A percentile compares a stretch with the other conserved stretches of the same genome.
phyloP scores from a whole-genome alignment of 306 rosid genomes.

The Cyclanthera cordifolia region DNA sequence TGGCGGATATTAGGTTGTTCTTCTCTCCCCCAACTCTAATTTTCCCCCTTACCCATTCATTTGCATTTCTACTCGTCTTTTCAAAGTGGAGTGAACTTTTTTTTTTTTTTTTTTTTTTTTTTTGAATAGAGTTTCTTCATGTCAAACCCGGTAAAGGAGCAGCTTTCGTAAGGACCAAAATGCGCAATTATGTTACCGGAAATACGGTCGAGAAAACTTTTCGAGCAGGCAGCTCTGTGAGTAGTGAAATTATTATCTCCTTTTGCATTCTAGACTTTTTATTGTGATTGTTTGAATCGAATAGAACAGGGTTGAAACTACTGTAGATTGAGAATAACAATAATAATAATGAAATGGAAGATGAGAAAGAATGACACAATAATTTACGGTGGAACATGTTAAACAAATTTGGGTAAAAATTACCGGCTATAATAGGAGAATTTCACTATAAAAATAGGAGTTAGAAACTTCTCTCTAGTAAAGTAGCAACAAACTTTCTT shows the following conservation, averaged over 20 bases:
- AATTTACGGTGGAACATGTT: too few species aligned
- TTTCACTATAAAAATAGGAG: too few species aligned
- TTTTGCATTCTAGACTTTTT: neutral
- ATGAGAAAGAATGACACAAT: too few species aligned
- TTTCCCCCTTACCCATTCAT: neutral
- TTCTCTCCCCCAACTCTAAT: neutral
- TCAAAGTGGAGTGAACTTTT: neutral
- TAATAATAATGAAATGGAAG: too few species aligned
- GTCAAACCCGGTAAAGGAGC: conserved; percentile 98
- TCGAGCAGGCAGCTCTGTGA: conserved; percentile 81
- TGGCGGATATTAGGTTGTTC: conserved; percentile 66
- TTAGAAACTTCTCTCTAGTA: too few species aligned
- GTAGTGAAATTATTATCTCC: neutral
- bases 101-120: neutral
- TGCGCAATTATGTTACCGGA: conserved; percentile 71
- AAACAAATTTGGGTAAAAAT: too few species aligned
- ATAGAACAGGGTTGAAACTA: too few species aligned
- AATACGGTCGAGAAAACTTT: conserved; percentile 85
- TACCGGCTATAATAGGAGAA: too few species aligned
- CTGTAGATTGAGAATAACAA: too few species aligned
- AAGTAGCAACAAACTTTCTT: too few species aligned
- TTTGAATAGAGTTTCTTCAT: conserved; percentile 71
- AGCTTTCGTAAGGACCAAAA: conserved; percentile 89
- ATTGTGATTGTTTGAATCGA: too few species aligned
- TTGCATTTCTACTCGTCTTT: neutral